Percentiles rank a stretch among this genome's conserved stretches.
Evolutionary conservation across 1,284 basidiomycete species (phyloP).

Genomic region (Leccinum olivaceoglutinosum): DNA sequence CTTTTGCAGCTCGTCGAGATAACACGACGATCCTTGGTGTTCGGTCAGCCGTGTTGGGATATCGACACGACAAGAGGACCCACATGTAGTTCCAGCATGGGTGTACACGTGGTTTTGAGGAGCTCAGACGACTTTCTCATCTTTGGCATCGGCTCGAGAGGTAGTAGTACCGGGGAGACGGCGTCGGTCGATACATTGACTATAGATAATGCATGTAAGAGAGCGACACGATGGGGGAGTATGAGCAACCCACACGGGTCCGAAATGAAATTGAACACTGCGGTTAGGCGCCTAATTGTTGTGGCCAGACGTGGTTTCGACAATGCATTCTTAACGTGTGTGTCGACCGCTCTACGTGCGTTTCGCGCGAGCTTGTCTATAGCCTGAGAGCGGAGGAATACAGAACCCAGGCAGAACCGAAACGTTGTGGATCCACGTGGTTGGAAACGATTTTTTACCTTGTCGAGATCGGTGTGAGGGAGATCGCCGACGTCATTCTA

Average conservation of each 20-base stretch:
- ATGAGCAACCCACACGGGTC: conserved; percentile 50
- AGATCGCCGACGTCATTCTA: conserved; percentile 41
- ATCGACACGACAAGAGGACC: conserved; percentile 8
- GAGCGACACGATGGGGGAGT: background rate
- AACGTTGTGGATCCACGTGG: conserved; percentile 2
- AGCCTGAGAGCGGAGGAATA: conserved; percentile 35
- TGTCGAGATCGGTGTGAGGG: conserved; percentile 55
- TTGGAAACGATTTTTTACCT: conserved; percentile 37
- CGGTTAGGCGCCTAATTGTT: conserved; percentile 60
- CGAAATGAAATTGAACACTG: conserved; percentile 57
- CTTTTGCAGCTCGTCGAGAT: conserved; percentile 5
- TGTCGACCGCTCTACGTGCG: conserved; percentile 62
- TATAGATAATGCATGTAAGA: conserved; percentile 25
- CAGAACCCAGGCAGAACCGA: conserved; percentile 5
- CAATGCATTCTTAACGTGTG: conserved; percentile 63
- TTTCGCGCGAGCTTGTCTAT: conserved; percentile 64
- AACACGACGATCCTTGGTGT: conserved; percentile 16
- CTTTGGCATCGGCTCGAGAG: conserved; percentile 19
- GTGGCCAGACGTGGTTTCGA: conserved; percentile 62
- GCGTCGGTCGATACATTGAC: conserved; percentile 39
- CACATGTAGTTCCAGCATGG: conserved; percentile 14
- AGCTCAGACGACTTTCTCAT: conserved; percentile 11
- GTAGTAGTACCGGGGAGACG: conserved; percentile 34
- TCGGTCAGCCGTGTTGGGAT: conserved; percentile 9
- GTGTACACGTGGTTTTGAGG: conserved; percentile 4